Percentiles rank a stretch among this genome's conserved stretches.
phyloP scores from a whole-genome alignment of 1,139 yeast genomes.

The Lizanozyma gosingica region DNA sequence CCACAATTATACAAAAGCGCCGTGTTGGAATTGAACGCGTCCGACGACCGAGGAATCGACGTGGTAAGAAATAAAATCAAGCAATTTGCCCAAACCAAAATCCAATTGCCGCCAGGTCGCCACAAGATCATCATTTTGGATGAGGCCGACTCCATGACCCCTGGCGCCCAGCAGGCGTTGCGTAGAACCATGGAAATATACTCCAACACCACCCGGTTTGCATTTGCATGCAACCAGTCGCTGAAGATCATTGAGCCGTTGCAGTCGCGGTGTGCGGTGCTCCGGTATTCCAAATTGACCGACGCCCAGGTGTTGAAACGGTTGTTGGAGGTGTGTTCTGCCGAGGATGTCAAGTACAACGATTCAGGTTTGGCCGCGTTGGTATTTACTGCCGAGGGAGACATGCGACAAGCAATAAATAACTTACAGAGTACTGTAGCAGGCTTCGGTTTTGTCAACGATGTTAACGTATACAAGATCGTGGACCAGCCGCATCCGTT shows the following conservation, averaged over 20 bases:
- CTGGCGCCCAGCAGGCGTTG: conserved; percentile 92
- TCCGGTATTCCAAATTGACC: conserved; percentile 70
- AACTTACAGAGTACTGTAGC: conserved; percentile 90
- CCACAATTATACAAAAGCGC: conserved; percentile 63
- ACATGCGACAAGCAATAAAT: conserved; percentile 96
- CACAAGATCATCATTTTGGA: conserved; percentile 81
- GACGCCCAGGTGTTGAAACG: conserved; percentile 82
- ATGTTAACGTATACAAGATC: conserved; percentile 86
- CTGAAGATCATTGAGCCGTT: conserved; percentile 93
- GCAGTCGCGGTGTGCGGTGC: conserved; percentile 93
- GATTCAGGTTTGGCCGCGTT: conserved; percentile 92
- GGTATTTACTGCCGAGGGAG: conserved; percentile 96
- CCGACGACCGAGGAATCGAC: conserved; percentile 43
- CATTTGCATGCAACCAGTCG: conserved; percentile 94
- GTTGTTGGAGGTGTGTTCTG: conserved; percentile 59
- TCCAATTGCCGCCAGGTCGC: conserved; percentile 39
- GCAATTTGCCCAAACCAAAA: conserved; percentile 70
- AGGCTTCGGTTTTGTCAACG: conserved; percentile 85
- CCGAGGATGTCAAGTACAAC: conserved; percentile 68
- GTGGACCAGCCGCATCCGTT: conserved; percentile 97
- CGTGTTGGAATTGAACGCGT: conserved; percentile 66
- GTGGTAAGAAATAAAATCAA: conserved; percentile 41
- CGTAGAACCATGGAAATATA: conserved; percentile 96
- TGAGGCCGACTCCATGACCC: conserved; percentile 98
- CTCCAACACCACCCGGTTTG: conserved; percentile 90